Conservation (phyloP, 371 early-diverging fungal species). For the Mucor saturninus region DNA sequence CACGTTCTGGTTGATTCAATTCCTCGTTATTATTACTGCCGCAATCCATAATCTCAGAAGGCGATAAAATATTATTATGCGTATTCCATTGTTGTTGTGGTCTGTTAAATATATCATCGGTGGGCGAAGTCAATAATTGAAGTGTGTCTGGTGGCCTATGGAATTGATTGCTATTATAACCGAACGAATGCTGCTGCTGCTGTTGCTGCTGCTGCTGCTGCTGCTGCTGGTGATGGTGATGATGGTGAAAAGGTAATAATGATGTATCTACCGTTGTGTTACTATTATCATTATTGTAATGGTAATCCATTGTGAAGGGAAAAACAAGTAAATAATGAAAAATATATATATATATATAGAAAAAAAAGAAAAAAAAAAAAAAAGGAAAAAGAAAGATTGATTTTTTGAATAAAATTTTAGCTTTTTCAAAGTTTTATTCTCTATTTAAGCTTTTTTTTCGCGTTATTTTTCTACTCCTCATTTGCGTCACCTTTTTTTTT, state of each 20-base stretch:
- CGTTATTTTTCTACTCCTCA: slow-evolving; percentile 9
- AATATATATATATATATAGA: not conserved
- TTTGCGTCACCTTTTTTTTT: slow-evolving; percentile 16
- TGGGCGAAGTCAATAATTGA: not conserved
- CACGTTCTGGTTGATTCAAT: slow-evolving; percentile 27
- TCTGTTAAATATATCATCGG: slow-evolving; percentile 5
- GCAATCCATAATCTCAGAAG: not conserved
- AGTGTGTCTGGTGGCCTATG: not conserved
- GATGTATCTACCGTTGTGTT: not conserved
- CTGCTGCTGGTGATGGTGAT: not conserved
- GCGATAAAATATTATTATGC: not conserved
- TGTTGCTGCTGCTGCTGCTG: not conserved
- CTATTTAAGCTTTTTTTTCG: slow-evolving; percentile 5
- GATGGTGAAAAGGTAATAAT: not conserved
- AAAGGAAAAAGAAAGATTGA: slow-evolving; percentile 8
- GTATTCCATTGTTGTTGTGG: slow-evolving; percentile 1
- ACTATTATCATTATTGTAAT: not conserved
- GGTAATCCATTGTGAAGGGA: slow-evolving; percentile 2
- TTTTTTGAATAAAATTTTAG: slow-evolving; percentile 1
- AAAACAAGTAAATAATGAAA: not conserved
- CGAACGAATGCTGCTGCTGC: not conserved
- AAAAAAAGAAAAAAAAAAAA: slow-evolving; percentile 4
- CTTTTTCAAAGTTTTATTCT: not conserved
- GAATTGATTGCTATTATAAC: slow-evolving; percentile 3
- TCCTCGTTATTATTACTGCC: slow-evolving; percentile 8